A percentile compares a stretch with the other conserved stretches of the same genome.
Evolutionary conservation across 495 filamentous ascomycete species (phyloP).

Genomic region (Talaromyces liani): DNA sequence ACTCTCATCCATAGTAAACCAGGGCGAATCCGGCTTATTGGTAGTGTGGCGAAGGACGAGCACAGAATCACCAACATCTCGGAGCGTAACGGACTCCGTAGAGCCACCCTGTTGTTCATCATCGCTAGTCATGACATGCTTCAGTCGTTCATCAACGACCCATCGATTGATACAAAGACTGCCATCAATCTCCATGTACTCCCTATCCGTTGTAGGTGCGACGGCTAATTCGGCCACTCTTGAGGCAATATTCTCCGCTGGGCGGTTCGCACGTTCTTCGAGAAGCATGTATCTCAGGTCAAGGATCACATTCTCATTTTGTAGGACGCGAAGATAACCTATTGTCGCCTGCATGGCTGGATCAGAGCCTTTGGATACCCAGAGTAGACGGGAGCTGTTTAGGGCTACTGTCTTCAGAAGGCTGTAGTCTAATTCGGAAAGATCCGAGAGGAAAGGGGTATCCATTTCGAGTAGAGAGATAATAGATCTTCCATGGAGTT

Average conservation of each 20-base stretch:
- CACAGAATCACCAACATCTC: not conserved
- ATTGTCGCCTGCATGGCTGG: constrained; percentile 7
- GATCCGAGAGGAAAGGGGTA: constrained; percentile 22
- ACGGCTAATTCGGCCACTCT: not conserved
- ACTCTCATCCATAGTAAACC: not conserved
- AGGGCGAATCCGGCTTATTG: not conserved
- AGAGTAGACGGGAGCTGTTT: constrained; percentile 17
- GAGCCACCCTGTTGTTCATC: not conserved
- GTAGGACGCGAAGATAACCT: constrained; percentile 9
- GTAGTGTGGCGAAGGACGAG: not conserved
- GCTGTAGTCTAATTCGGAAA: constrained; percentile 19
- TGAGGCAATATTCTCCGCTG: not conserved
- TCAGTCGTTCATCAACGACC: not conserved
- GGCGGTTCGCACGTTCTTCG: not conserved
- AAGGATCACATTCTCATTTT: constrained; percentile 10
- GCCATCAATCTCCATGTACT: constrained; percentile 1
- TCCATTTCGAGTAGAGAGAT: constrained; percentile 27
- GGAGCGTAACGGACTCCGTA: not conserved
- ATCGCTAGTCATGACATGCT: not conserved
- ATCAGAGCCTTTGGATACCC: constrained; percentile 19
- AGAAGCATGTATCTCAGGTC: constrained; percentile 3
- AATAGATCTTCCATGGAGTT: constrained; percentile 5
- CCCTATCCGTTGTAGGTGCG: not conserved
- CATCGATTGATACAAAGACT: constrained; percentile 5
- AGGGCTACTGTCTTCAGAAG: constrained; percentile 21